These are phyloP conservation scores for Ophiostoma triangulosporum DNA, from an alignment of 2,329 filamentous ascomycete genomes.

Conservation along the genomic window DNA sequence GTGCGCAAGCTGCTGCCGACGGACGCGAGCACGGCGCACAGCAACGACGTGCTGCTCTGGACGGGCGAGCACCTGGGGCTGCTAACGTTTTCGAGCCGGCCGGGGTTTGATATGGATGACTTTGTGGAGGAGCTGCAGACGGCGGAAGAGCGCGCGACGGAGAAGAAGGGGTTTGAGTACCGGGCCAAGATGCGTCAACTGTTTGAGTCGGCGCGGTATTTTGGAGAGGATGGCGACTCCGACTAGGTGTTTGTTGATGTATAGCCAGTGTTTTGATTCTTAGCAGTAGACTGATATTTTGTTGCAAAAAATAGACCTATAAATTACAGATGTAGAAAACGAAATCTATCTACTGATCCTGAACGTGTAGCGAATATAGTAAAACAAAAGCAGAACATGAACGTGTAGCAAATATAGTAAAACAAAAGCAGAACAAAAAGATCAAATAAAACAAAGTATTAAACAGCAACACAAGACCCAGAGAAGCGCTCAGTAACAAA, in stretches of 20 bases:
- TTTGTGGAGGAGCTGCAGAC: constrained; percentile 34
- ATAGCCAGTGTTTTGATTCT: too few relatives aligned
- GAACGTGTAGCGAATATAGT: too few relatives aligned
- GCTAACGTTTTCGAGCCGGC: constrained; percentile 44
- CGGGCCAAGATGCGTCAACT: constrained; percentile 59
- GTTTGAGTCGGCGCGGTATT: constrained; percentile 59
- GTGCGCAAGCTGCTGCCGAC: constrained; percentile 67
- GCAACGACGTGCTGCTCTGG: constrained; percentile 70
- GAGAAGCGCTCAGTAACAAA: background rate
- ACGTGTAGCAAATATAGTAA: too few relatives aligned
- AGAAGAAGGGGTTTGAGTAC: constrained; percentile 47
- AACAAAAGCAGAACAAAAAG: too few relatives aligned
- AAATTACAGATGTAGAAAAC: too few relatives aligned
- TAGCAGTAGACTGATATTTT: too few relatives aligned
- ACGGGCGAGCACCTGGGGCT: constrained; percentile 75
- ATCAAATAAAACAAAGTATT: too few relatives aligned
- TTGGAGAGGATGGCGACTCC: constrained; percentile 18
- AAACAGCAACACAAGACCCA: too few relatives aligned
- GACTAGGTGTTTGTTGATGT: background rate
- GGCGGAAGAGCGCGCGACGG: constrained; percentile 34
- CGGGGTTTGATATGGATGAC: constrained; percentile 34
- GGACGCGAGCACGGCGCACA: constrained; percentile 15
- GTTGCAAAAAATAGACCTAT: too few relatives aligned
- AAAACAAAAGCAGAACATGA: too few relatives aligned
- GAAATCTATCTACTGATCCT: too few relatives aligned